Evolutionary conservation across 768 basidiomycete genomes (phyloP).

Genomic region (Trametes sanguinea): DNA sequence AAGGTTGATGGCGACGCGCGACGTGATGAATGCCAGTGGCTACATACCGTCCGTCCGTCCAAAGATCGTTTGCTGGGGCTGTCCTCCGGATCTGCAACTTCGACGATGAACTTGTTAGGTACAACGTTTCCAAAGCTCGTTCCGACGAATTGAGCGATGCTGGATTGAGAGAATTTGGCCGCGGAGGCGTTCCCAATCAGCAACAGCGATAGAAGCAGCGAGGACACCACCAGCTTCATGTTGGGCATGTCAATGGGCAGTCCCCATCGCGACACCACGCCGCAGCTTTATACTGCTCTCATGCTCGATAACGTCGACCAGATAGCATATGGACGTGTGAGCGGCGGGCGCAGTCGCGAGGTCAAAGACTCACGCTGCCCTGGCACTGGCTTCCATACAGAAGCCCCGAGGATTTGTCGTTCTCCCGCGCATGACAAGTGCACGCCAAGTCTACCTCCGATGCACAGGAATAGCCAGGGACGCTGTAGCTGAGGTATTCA

Average conservation of each 20-base stretch:
- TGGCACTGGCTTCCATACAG: not conserved
- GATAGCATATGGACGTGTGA: constrained; percentile 13
- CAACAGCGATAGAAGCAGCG: constrained; percentile 8
- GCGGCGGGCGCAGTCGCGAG: constrained; percentile 3
- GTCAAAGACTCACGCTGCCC: not conserved
- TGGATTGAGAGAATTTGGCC: constrained; percentile 24
- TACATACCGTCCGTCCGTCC: constrained; percentile 22
- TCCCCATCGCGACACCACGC: not conserved
- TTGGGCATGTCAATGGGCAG: not conserved
- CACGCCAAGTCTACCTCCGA: not conserved
- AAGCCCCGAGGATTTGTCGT: not conserved
- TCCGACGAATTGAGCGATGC: constrained; percentile 13
- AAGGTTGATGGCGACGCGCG: too few species aligned
- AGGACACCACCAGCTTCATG: constrained; percentile 5
- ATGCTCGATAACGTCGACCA: not conserved
- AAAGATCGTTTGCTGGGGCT: constrained; percentile 28
- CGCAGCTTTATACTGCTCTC: constrained; percentile 1
- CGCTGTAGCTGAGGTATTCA: not conserved
- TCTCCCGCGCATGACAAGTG: constrained; percentile 2
- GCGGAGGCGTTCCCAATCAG: not conserved
- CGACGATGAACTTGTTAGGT: constrained; percentile 46
- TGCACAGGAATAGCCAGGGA: not conserved
- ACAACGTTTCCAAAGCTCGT: constrained; percentile 28
- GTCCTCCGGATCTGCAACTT: constrained; percentile 37
- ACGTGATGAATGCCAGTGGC: not conserved